phyloP scores from a whole-genome alignment of 495 filamentous ascomycete species.

The Copromyces sp. region DNA sequence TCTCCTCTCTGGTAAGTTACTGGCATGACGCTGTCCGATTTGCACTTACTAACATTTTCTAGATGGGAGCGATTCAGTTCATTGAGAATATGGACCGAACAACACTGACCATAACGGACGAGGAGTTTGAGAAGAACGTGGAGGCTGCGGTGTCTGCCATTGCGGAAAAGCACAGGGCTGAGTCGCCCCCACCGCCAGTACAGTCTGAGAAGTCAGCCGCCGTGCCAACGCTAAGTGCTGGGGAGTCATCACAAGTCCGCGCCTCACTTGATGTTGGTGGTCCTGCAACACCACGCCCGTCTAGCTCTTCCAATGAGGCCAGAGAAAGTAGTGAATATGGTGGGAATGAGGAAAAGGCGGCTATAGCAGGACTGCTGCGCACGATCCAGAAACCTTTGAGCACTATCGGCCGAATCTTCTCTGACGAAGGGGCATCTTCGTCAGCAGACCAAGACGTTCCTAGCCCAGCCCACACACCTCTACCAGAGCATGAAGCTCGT shows the following conservation, averaged over 20 bases:
- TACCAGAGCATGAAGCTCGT: constrained; percentile 35
- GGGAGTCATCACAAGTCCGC: constrained; percentile 24
- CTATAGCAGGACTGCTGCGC: constrained; percentile 76
- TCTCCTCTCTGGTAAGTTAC: constrained; percentile 75
- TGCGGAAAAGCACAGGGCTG: constrained; percentile 68
- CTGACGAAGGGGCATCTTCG: constrained; percentile 52
- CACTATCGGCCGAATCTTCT: constrained; percentile 95
- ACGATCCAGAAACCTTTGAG: constrained; percentile 87
- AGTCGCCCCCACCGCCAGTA: constrained; percentile 32
- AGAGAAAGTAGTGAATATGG: constrained; percentile 20
- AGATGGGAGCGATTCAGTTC: constrained; percentile 95
- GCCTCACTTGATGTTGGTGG: constrained; percentile 37
- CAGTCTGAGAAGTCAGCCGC: constrained; percentile 53
- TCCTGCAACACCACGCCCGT: constrained; percentile 27
- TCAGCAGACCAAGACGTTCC: constrained; percentile 26
- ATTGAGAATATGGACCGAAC: constrained; percentile 94
- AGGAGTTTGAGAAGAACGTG: constrained; percentile 90
- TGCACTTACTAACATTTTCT: constrained; percentile 4
- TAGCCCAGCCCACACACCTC: constrained; percentile 48
- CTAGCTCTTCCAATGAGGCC: constrained; percentile 34
- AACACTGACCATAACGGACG: constrained; percentile 82
- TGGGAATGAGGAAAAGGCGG: constrained; percentile 58
- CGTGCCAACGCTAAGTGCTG: constrained; percentile 28
- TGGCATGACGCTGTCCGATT: background rate
- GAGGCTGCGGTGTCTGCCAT: constrained; percentile 95